Base-by-base conservation (phyloP, 768 basidiomycete genomes). In the Sporobolomyces pararoseus region DNA sequence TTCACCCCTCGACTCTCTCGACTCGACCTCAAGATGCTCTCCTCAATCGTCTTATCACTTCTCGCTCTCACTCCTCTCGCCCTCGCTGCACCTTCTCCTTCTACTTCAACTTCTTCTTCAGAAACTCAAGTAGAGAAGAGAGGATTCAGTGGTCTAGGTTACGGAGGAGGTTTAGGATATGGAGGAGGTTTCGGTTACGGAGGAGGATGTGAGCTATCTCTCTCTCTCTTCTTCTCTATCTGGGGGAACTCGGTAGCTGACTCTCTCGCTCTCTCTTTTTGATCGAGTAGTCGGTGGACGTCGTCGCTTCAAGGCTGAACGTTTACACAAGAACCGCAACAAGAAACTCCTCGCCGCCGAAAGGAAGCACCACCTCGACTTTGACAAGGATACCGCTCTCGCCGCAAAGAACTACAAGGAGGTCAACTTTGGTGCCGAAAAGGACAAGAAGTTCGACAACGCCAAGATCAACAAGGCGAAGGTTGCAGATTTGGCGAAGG, bases 371-470 rank as follows among this genome's bases (percentile, higher is more conserved):
- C 58, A 23, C 39, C 6, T 60, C 25, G 32, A 60, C 58, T 19
- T 60, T 29, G 58, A 60, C 58, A 46, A 47, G 42, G 58, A 60
- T 23, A 27, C 17, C 7, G 58, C 39, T 19, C 58, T 60, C 58
- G 44, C 42, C 25, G 58, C 58, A 14, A 60, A 60, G 58, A 60
- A 60, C 58, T 60, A 46, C 42, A 27, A 31, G 17, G 58, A 60
- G 23, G 27, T 23, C 25, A 60, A 60, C 58, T 31, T 60, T 21
- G 58, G 2, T 23, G 7, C 13, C 44, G 58, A 46, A 29, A 60
- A 60, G 25, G 58, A 46, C 23, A 42, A 44, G 23, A 60, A 60
- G 42, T 60, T 60, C 31, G 58, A 46, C 58, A 47, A 60, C 27
- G 42, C 42, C 39, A 47, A 47, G 46, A 47, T 47, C 44, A 27